A percentile compares a stretch with the other conserved stretches of the same genome.
Conservation (phyloP, 768 basidiomycete genomes). For the Psilocybe sp. region DNA sequence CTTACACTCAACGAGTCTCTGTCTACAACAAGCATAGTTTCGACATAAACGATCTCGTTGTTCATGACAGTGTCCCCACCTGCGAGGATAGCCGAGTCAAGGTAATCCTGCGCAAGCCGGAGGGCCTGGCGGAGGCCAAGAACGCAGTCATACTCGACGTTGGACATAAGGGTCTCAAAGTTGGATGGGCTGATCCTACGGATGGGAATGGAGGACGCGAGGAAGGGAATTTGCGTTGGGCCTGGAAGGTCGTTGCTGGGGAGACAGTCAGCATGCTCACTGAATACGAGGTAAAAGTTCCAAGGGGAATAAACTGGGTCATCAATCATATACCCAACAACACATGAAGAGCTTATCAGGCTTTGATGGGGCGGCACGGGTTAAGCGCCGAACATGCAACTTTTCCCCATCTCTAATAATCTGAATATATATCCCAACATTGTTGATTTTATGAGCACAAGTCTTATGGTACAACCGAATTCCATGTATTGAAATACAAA, state of each 20-base stretch:
- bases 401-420: no score
- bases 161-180: conserved; percentile 23
- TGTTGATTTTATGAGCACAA: no score
- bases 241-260: conserved; percentile 39
- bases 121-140: conserved; percentile 42
- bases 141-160: conserved; percentile 35
- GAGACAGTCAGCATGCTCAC: conserved; percentile 41
- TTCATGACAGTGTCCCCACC: conserved; percentile 46
- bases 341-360: no score
- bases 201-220: conserved; percentile 49
- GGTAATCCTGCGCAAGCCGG: conserved; percentile 45
- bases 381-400: no score
- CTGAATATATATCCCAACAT: no score
- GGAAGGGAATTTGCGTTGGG: conserved; percentile 59
- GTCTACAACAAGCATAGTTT: conserved; percentile 49
- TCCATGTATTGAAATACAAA: neutral
- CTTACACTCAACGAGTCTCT: conserved; percentile 41
- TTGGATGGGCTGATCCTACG: conserved; percentile 32
- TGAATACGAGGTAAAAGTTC: conserved; percentile 50
- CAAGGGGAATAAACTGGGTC: conserved; percentile 19
- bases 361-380: no score
- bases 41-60: conserved; percentile 38
- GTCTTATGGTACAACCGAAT: no score
- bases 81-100: conserved; percentile 38
- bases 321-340: neutral